Percentiles rank a stretch among this genome's conserved stretches.
These are phyloP conservation scores for Zalaria obscura DNA, from an alignment of 2,329 filamentous ascomycete species.

Conservation along the genomic window DNA sequence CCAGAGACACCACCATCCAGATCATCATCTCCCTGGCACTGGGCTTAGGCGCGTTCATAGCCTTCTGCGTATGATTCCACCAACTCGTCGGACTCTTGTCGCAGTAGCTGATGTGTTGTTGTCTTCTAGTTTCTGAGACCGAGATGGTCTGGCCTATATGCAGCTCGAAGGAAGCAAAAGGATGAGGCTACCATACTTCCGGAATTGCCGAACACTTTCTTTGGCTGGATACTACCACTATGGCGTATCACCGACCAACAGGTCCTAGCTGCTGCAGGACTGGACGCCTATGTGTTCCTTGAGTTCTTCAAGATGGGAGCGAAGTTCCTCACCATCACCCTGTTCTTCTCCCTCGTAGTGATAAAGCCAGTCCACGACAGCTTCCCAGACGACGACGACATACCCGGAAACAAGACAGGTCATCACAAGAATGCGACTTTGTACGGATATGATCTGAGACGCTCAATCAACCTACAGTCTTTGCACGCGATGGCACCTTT, in stretches of 20 bases:
- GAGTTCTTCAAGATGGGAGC: slow-evolving; percentile 94
- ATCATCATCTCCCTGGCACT: slow-evolving; percentile 57
- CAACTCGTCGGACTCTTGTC: not conserved
- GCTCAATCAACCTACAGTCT: slow-evolving; percentile 6
- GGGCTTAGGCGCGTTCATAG: slow-evolving; percentile 55
- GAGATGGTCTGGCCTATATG: slow-evolving; percentile 83
- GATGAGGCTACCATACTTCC: slow-evolving; percentile 55
- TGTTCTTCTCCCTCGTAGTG: slow-evolving; percentile 67
- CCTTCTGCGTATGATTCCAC: slow-evolving; percentile 52
- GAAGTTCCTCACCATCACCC: slow-evolving; percentile 63
- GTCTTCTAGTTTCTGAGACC: slow-evolving; percentile 60
- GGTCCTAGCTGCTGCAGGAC: slow-evolving; percentile 73
- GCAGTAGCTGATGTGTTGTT: not conserved
- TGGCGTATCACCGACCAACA: slow-evolving; percentile 80
- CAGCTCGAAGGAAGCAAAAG: slow-evolving; percentile 68
- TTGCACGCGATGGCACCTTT: slow-evolving; percentile 1
- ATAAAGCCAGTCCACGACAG: slow-evolving; percentile 75
- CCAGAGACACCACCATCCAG: slow-evolving; percentile 41
- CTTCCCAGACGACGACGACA: slow-evolving; percentile 35
- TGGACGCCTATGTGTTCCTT: slow-evolving; percentile 93
- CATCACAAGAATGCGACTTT: slow-evolving; percentile 11
- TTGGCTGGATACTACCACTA: slow-evolving; percentile 84
- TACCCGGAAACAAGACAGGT: slow-evolving; percentile 10
- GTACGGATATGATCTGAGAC: slow-evolving; percentile 1
- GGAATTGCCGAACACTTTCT: slow-evolving; percentile 65